These are phyloP conservation scores for Dactylellina drechsleri DNA, from an alignment of 2,329 filamentous ascomycete species.

Conservation along the genomic window DNA sequence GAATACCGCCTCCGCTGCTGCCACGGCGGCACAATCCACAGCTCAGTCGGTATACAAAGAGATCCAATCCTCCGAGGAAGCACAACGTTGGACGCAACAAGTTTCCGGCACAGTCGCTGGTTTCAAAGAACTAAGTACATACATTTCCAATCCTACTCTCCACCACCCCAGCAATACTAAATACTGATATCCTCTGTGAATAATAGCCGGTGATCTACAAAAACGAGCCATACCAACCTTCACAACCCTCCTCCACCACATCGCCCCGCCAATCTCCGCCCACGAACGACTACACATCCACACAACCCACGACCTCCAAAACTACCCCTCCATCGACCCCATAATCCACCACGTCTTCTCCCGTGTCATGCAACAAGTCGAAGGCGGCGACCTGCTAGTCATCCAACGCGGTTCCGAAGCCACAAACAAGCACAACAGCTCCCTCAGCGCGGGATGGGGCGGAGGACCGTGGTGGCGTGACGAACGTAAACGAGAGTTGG, in stretches of 20 bases:
- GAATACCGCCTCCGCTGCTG: conserved; percentile 76
- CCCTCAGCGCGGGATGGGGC: conserved; percentile 74
- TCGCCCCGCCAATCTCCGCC: conserved; percentile 94
- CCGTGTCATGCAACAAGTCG: conserved; percentile 97
- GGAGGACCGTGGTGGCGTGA: conserved; percentile 96
- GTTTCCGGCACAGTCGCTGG: conserved; percentile 87
- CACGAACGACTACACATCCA: conserved; percentile 98
- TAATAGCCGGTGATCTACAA: conserved; percentile 82
- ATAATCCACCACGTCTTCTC: conserved; percentile 91
- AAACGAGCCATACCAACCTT: conserved; percentile 92
- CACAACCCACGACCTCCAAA: conserved; percentile 93
- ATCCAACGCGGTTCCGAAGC: conserved; percentile 92
- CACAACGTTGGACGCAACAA: conserved; percentile 94
- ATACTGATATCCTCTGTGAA: conserved; percentile 9
- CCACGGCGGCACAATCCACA: conserved; percentile 63
- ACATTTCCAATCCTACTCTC: neutral
- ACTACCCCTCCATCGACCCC: conserved; percentile 93
- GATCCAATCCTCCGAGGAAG: conserved; percentile 95
- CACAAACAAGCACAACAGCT: conserved; percentile 71
- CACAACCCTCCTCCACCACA: conserved; percentile 90
- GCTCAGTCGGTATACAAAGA: conserved; percentile 93
- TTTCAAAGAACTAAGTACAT: conserved; percentile 77
- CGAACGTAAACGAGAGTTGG: conserved; percentile 76
- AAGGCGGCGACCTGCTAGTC: conserved; percentile 93
- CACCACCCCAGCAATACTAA: too few relatives aligned